These are phyloP conservation scores for Diaporthe sp. DNA, from an alignment of 2,329 filamentous ascomycete species.

Conservation along the genomic window DNA sequence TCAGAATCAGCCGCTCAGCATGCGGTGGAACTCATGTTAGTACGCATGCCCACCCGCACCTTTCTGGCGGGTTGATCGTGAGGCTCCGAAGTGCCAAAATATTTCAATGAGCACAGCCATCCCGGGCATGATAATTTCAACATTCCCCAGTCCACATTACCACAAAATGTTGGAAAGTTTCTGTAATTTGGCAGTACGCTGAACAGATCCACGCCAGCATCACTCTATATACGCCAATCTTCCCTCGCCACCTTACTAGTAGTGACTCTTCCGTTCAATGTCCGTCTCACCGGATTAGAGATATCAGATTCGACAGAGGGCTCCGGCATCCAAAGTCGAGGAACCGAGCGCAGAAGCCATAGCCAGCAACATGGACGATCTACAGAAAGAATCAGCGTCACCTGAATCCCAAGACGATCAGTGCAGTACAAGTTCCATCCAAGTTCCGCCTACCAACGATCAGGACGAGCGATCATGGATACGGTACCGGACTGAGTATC, in stretches of 20 bases:
- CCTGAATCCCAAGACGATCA: not conserved
- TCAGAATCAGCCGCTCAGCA: not conserved
- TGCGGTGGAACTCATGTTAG: not conserved
- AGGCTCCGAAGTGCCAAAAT: not conserved
- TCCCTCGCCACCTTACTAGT: not conserved
- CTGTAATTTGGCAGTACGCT: not conserved
- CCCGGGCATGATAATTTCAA: not conserved
- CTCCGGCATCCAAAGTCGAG: not conserved
- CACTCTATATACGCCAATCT: not conserved
- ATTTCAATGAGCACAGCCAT: not conserved
- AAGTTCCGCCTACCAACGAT: not conserved
- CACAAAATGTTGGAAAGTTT: not conserved
- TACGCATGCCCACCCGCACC: not conserved
- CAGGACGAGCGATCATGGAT: not conserved
- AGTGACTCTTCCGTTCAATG: not conserved
- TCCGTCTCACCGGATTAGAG: not conserved
- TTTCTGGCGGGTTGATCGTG: not conserved
- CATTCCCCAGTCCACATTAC: not conserved
- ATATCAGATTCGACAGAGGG: not conserved
- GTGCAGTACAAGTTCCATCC: not conserved
- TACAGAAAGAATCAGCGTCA: not conserved
- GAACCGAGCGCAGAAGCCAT: not conserved
- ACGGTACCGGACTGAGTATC: not conserved
- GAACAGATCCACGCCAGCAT: not conserved
- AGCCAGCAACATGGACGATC: not conserved